A percentile compares a stretch with the other conserved stretches of the same genome.
Conservation (phyloP, 164 flowering plant species). For the Brasenia schreberi region DNA sequence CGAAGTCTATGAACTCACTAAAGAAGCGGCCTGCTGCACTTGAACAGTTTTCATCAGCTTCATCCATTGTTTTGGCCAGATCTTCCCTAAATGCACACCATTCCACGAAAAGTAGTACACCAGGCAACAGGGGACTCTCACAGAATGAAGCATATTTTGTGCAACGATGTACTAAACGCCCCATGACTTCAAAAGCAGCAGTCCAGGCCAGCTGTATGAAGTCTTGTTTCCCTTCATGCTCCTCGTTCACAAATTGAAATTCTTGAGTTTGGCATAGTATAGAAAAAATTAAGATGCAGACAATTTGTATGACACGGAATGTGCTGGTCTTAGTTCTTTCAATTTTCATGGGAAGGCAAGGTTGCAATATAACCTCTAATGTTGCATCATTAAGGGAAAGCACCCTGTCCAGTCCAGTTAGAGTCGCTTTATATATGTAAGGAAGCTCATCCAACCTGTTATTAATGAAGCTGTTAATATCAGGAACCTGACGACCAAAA, state of each 20-base stretch:
- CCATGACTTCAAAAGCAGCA: constrained; percentile 42
- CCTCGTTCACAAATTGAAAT: constrained; percentile 10
- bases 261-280: constrained; percentile 19
- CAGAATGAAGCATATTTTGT: constrained; percentile 12
- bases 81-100: constrained; percentile 29
- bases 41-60: constrained; percentile 23
- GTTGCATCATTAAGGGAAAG: constrained; percentile 36
- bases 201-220: constrained; percentile 23
- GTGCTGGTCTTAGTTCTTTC: constrained; percentile 46
- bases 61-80: constrained; percentile 16
- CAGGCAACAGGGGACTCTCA: constrained; percentile 46
- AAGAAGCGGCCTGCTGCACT: constrained; percentile 44
- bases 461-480: constrained; percentile 2
- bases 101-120: constrained; percentile 58
- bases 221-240: constrained; percentile 16
- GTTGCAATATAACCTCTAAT: constrained; percentile 30
- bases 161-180: constrained; percentile 49
- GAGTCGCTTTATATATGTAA: constrained; percentile 28
- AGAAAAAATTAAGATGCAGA: constrained; percentile 43
- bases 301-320: constrained; percentile 53
- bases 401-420: constrained; percentile 43
- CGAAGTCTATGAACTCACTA: constrained; percentile 26
- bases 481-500: background rate
- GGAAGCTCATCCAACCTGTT: constrained; percentile 58
- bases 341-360: constrained; percentile 31